Evolutionary conservation across 2,329 filamentous ascomycete genomes (phyloP).

Genomic region (Epichloe sylvatica): DNA sequence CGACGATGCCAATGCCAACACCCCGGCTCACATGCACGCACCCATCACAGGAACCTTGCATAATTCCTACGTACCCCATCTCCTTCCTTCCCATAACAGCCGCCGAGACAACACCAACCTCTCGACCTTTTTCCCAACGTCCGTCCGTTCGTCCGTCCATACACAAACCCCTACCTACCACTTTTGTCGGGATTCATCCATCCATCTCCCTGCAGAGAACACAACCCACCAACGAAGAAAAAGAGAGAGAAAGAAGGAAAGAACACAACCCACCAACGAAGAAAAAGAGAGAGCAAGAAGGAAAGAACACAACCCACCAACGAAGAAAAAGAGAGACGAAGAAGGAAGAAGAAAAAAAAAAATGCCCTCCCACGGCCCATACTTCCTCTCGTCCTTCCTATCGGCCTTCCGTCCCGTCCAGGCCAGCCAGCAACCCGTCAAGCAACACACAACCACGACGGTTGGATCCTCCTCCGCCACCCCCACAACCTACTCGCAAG

Average conservation of each 20-base stretch:
- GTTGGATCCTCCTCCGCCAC: slow-evolving; percentile 14
- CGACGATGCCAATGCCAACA: slow-evolving; percentile 4
- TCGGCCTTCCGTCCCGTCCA: slow-evolving; percentile 36
- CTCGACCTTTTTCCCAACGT: background rate
- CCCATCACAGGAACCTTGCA: too few species aligned
- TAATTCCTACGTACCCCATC: too few species aligned
- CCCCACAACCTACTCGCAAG: slow-evolving; percentile 11
- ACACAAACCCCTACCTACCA: background rate
- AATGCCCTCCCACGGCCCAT: slow-evolving; percentile 39
- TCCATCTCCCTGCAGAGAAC: background rate
- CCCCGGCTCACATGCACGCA: background rate
- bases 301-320: background rate
- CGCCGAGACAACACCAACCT: background rate
- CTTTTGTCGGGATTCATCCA: background rate
- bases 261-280: background rate
- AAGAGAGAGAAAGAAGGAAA: too few species aligned
- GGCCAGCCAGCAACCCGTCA: slow-evolving; percentile 22
- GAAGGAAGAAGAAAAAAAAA: background rate
- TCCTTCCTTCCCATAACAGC: background rate
- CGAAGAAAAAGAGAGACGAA: background rate
- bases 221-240: background rate
- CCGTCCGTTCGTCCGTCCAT: background rate
- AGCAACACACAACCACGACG: slow-evolving; percentile 18
- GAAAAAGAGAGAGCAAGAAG: too few species aligned
- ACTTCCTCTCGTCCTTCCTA: slow-evolving; percentile 43